A percentile compares a stretch with the other conserved stretches of the same genome.
Conservation (phyloP, 2,329 filamentous ascomycete genomes). For the Aureobasidium sp. region DNA sequence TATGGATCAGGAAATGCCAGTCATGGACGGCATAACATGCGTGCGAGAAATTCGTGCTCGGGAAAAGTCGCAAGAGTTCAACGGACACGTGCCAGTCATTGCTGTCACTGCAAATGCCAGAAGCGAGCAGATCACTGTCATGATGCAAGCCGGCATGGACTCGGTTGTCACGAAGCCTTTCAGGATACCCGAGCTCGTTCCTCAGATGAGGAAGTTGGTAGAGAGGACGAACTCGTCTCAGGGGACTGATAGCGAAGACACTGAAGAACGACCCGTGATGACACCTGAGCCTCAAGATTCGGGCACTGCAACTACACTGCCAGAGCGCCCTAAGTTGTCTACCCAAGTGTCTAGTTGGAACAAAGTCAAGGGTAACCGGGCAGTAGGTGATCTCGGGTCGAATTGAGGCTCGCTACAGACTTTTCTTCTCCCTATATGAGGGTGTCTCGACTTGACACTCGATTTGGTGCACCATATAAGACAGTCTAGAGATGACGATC, state of each 20-base stretch:
- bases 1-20: constrained; percentile 68
- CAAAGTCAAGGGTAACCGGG: not conserved
- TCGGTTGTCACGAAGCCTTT: constrained; percentile 40
- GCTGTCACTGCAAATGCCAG: constrained; percentile 79
- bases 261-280: not conserved
- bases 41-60: constrained; percentile 68
- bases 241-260: not conserved
- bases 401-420: not conserved
- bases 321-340: not conserved
- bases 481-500: no score
- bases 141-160: constrained; percentile 29
- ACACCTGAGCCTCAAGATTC: constrained; percentile 1
- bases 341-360: not conserved
- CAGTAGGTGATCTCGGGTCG: not conserved
- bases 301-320: not conserved
- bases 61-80: constrained; percentile 63
- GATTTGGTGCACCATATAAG: no score
- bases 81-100: constrained; percentile 73
- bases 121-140: constrained; percentile 44
- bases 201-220: constrained; percentile 32
- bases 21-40: constrained; percentile 81
- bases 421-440: not conserved
- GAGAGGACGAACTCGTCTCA: not conserved
- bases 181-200: constrained; percentile 37
- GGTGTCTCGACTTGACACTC: no score